phyloP scores from a whole-genome alignment of 441 rosid genomes.

The Erodium moschatum region DNA sequence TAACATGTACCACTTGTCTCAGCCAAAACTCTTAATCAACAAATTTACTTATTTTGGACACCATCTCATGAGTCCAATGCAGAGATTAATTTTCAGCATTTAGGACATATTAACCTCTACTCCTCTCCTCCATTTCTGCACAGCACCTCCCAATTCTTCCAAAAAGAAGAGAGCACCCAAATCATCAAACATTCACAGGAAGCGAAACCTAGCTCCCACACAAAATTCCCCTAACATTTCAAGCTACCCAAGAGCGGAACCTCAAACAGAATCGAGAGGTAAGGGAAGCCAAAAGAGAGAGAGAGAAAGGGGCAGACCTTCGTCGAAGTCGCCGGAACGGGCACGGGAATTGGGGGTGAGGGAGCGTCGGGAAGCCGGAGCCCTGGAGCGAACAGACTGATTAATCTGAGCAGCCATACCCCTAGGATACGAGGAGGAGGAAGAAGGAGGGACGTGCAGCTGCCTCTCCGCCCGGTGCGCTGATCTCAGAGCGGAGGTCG shows the following conservation, averaged over 20 bases:
- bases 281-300: neutral
- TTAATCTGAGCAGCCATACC: neutral
- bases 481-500: constrained; percentile 18
- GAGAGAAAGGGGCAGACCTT: constrained; percentile 26
- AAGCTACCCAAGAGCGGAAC: too few species aligned
- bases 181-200: too few species aligned
- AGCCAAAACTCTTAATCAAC: neutral
- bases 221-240: too few species aligned
- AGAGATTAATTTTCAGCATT: neutral
- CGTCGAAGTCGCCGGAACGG: constrained; percentile 33
- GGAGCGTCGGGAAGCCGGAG: constrained; percentile 47
- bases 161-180: neutral
- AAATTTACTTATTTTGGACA: neutral
- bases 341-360: constrained; percentile 52
- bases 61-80: neutral
- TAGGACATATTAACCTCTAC: neutral
- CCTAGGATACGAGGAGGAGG: constrained; percentile 25
- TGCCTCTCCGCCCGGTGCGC: constrained; percentile 31
- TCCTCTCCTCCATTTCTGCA: too few species aligned
- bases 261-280: too few species aligned
- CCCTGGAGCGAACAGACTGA: constrained; percentile 17
- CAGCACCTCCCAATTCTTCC: too few species aligned
- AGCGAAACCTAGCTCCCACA: too few species aligned
- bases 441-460: constrained; percentile 21
- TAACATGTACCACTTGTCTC: neutral